Evolutionary conservation across 139 green algal species (phyloP).

Genomic region (Edaphochlamys debaryana): DNA sequence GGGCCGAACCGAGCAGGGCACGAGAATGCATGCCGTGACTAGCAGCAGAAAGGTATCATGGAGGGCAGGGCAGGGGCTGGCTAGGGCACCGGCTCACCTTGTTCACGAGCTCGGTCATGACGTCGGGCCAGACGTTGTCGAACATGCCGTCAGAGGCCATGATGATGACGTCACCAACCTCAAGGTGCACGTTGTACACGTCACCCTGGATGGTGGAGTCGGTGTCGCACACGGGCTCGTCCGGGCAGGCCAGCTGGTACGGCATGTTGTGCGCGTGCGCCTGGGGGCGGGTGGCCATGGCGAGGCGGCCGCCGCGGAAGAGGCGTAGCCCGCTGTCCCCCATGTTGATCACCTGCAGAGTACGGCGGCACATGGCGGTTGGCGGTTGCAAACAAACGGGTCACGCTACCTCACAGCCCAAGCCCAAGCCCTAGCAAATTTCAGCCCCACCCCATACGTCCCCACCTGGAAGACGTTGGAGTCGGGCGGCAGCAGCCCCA

Average conservation of each 20-base stretch:
- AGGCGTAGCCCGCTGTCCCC: constrained; percentile 83
- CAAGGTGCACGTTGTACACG: constrained; percentile 61
- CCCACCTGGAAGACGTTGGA: constrained; percentile 38
- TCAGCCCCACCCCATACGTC: too few species aligned
- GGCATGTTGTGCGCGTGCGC: constrained; percentile 97
- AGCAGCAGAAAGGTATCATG: too few species aligned
- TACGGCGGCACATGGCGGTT: neutral
- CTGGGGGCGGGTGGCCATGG: constrained; percentile 65
- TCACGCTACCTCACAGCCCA: too few species aligned
- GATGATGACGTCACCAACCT: constrained; percentile 85
- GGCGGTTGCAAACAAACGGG: too few species aligned
- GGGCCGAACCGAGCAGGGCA: too few species aligned
- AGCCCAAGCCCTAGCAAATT: too few species aligned
- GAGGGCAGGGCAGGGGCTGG: too few species aligned
- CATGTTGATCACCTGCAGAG: constrained; percentile 67
- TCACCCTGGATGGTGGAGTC: constrained; percentile 48
- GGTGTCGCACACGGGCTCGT: constrained; percentile 55
- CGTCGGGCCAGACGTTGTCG: constrained; percentile 96
- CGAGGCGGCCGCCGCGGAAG: constrained; percentile 65
- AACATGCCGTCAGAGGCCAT: constrained; percentile 94
- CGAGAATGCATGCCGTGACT: too few species aligned
- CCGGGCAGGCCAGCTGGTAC: constrained; percentile 76
- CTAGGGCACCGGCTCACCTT: too few species aligned
- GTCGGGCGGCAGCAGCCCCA: constrained; percentile 47
- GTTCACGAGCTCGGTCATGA: constrained; percentile 71